Evolutionary conservation across 768 basidiomycete species (phyloP).

Genomic region (Postia placenta): DNA sequence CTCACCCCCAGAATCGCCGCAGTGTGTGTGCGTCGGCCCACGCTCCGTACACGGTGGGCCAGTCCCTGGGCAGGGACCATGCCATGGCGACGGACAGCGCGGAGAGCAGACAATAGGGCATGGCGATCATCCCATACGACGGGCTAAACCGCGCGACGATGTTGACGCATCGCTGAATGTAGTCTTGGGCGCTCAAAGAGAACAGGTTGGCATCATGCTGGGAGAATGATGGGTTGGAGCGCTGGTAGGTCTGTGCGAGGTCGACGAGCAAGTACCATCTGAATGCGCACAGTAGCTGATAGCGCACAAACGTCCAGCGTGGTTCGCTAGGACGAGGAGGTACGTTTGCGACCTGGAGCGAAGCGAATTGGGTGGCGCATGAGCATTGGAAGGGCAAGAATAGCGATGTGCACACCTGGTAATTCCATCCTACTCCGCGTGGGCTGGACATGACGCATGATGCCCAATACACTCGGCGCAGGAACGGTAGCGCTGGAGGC

Average conservation of each 20-base stretch:
- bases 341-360: constrained; percentile 5
- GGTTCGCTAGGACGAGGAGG: background rate
- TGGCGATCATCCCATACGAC: background rate
- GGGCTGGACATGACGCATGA: constrained; percentile 1
- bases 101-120: background rate
- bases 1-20: too few relatives aligned
- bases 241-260: constrained; percentile 2
- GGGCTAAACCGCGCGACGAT: background rate
- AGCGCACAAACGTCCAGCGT: background rate
- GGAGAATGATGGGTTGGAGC: constrained; percentile 4
- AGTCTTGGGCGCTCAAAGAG: too few relatives aligned
- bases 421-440: constrained; percentile 6
- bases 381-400: too few relatives aligned
- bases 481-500: constrained; percentile 1
- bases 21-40: too few relatives aligned
- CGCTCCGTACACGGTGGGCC: constrained; percentile 36
- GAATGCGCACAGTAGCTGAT: too few relatives aligned
- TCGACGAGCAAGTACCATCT: too few relatives aligned
- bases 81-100: constrained; percentile 9
- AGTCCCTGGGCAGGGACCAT: constrained; percentile 25
- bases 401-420: too few relatives aligned
- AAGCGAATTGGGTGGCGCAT: too few relatives aligned
- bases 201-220: too few relatives aligned
- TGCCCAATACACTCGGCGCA: constrained; percentile 1
- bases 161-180: background rate